These are phyloP conservation scores for Coix lacrymajobi DNA, from an alignment of 176 grass and related monocot genomes.

Conservation along the genomic window DNA sequence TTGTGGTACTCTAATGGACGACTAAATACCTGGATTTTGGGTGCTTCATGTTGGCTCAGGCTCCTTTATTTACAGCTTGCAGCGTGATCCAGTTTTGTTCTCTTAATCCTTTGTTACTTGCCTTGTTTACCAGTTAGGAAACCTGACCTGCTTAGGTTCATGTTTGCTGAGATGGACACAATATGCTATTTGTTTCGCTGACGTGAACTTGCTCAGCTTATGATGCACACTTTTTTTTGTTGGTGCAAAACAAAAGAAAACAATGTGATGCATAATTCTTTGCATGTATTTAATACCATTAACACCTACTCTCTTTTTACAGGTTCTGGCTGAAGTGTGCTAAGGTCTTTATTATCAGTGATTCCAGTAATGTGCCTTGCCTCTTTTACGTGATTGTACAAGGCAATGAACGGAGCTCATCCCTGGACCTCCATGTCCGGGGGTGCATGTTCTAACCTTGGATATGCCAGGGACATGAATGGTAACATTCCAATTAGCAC, in stretches of 20 bases:
- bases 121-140: background rate
- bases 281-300: background rate
- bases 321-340: constrained; percentile 12
- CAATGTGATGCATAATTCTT: background rate
- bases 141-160: background rate
- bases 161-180: background rate
- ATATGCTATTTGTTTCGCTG: background rate
- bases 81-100: background rate
- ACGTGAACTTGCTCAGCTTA: background rate
- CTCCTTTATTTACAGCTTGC: background rate
- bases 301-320: background rate
- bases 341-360: constrained; percentile 7
- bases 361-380: constrained; percentile 10
- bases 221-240: background rate
- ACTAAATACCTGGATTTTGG: background rate
- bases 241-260: background rate
- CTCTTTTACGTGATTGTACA: constrained; percentile 21
- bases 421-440: constrained; percentile 47
- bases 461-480: constrained; percentile 52
- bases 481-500: constrained; percentile 44
- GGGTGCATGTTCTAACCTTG: constrained; percentile 46
- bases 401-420: constrained; percentile 38
- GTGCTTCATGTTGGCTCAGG: background rate
- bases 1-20: background rate
- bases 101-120: background rate